Evolutionary conservation across 768 basidiomycete genomes (phyloP).

Genomic region (Pleurotus platypus): DNA sequence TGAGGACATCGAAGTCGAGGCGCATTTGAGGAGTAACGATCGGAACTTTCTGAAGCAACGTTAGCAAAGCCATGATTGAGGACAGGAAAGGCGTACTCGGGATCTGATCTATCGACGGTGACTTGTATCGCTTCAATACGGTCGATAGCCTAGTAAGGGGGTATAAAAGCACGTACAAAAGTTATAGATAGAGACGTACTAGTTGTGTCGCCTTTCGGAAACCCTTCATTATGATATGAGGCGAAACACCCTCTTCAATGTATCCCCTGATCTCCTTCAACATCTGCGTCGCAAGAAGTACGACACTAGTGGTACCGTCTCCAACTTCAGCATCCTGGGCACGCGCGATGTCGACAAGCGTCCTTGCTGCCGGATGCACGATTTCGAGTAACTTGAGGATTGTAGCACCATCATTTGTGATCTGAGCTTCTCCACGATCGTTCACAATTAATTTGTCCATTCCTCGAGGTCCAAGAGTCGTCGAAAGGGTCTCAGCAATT

Average conservation of each 20-base stretch:
- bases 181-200: conserved; percentile 41
- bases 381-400: conserved; percentile 97
- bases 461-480: conserved; percentile 94
- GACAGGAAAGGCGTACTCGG: conserved; percentile 58
- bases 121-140: conserved; percentile 89
- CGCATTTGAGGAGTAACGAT: conserved; percentile 92
- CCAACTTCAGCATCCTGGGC: conserved; percentile 99
- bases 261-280: conserved; percentile 88
- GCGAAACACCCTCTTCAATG: conserved; percentile 96
- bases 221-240: conserved; percentile 97
- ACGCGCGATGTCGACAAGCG: conserved; percentile 96
- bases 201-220: conserved; percentile 84
- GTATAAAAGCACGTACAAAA: conserved; percentile 8
- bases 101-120: conserved; percentile 82
- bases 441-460: conserved; percentile 99
- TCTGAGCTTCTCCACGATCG: conserved; percentile 92
- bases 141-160: conserved; percentile 62
- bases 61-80: conserved; percentile 9
- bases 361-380: conserved; percentile 95
- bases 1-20: conserved; percentile 99
- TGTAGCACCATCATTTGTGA: conserved; percentile 99
- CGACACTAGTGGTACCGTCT: conserved; percentile 96
- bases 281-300: conserved; percentile 90
- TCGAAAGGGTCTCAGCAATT: conserved; percentile 86
- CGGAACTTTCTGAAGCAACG: conserved; percentile 71